Percentiles rank a stretch among this genome's conserved stretches.
phyloP scores from a whole-genome alignment of 345 rosid genomes.

The Excoecaria cochinchinensis region DNA sequence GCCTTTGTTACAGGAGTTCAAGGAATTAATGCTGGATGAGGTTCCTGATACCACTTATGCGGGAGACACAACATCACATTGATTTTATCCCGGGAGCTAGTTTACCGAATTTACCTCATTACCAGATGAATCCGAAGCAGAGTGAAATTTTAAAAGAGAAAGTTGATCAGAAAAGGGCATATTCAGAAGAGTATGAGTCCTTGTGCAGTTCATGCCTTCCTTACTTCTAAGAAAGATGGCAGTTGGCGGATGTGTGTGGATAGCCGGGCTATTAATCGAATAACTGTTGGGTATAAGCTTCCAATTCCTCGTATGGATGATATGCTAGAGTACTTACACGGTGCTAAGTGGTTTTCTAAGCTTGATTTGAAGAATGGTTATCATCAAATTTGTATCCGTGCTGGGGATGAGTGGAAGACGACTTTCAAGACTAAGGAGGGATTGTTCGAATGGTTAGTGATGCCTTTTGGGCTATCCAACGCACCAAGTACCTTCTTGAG shows the following conservation, averaged over 20 bases:
- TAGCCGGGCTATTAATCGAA: neutral
- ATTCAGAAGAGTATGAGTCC: neutral
- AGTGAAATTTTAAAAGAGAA: neutral
- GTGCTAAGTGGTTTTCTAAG: neutral
- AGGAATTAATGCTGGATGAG: too few relatives aligned
- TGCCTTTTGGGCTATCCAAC: too few relatives aligned
- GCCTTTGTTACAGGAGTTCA: too few relatives aligned
- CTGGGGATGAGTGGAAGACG: neutral
- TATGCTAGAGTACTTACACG: neutral
- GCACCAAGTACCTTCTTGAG: too few relatives aligned
- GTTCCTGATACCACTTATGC: neutral
- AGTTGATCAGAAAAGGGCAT: neutral
- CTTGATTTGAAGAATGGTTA: neutral
- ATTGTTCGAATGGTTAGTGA: too few relatives aligned
- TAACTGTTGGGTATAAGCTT: too few relatives aligned
- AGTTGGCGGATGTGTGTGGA: too few relatives aligned
- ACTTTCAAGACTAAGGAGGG: too few relatives aligned
- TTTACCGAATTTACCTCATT: neutral
- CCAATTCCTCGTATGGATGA: neutral
- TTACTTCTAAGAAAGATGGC: neutral
- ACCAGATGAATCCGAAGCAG: neutral
- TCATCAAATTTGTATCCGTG: neutral
- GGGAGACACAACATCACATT: neutral
- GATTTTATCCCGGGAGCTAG: neutral
- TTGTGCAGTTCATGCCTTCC: neutral